These are phyloP conservation scores for Alternaria triticimaculans DNA, from an alignment of 2,329 filamentous ascomycete species.

Conservation along the genomic window DNA sequence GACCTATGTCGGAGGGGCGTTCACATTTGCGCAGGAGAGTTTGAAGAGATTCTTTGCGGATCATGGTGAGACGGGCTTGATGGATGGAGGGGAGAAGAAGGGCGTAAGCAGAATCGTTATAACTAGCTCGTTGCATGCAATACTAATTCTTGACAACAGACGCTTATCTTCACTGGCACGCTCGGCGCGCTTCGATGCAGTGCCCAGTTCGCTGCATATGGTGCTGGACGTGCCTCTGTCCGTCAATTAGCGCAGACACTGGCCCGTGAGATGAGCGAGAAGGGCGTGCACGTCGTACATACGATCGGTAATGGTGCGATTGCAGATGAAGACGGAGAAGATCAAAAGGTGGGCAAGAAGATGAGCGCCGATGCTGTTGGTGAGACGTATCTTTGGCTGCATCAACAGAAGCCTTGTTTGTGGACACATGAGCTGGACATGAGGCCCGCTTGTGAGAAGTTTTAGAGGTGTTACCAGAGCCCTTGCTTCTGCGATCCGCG, in stretches of 20 bases:
- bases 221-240: slow-evolving; percentile 60
- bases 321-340: slow-evolving; percentile 58
- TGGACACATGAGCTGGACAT: slow-evolving; percentile 63
- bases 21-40: slow-evolving; percentile 62
- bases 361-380: slow-evolving; percentile 66
- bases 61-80: slow-evolving; percentile 57
- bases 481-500: background rate
- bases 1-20: slow-evolving; percentile 62
- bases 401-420: slow-evolving; percentile 56
- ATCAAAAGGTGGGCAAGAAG: slow-evolving; percentile 58
- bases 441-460: slow-evolving; percentile 58
- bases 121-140: background rate
- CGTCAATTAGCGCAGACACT: slow-evolving; percentile 63
- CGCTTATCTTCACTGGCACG: slow-evolving; percentile 51
- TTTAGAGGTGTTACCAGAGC: slow-evolving; percentile 35
- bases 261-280: slow-evolving; percentile 63
- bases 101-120: slow-evolving; percentile 41
- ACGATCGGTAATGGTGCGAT: slow-evolving; percentile 64
- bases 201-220: slow-evolving; percentile 62
- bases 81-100: slow-evolving; percentile 59
- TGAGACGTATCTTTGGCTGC: slow-evolving; percentile 62
- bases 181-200: slow-evolving; percentile 62
- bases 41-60: slow-evolving; percentile 60
- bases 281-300: slow-evolving; percentile 65
- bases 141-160: background rate